Base-by-base conservation (phyloP, 768 basidiomycete genomes). In the Arthromyces matolae region DNA sequence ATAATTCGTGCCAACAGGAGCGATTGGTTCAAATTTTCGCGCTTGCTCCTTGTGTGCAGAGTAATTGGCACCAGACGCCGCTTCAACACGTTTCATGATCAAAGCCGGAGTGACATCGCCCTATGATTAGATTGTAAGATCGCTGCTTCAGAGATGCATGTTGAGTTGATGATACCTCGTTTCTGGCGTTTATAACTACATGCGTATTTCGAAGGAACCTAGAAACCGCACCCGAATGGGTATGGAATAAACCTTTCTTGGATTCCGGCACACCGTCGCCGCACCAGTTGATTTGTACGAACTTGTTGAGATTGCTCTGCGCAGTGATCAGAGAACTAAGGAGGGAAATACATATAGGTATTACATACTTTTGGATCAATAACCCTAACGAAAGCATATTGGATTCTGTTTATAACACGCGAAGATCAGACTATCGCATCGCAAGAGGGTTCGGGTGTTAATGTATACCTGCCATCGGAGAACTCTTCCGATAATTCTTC, bases 231-330 rank as follows among this genome's bases (percentile, higher is more conserved):
- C 78, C 77, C 6, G 92, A 81, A 64, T 97, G 94, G 7, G 83
- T 85, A 60, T 91, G 86, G 71, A 95, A 95, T 19, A 96, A 75
- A 7, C 95, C 95, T 64, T 98, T 98, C 67, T 89, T 86, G 16
- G 76, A 75, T 64, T 84, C 91, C 10, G 95, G 95, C 1, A 98
- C 95, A 49, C 95, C 95, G 60, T 95, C 94, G 35, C 95, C 95
- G 57, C 92, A 93, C 94, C 95, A 96, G 59, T 93, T 91, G 66
- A 98, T 86, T 61, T 95, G 89, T 13, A 97, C 92, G 52, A 94
- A 91, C 70, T 96, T 97, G 36, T 85, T 75, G 2, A 98, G 77
- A 51, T 85, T 74, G 60, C 79, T 90, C 88, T 95, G 57, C 43
- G 40, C 33, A 45, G 50, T n/a, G 38, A 23, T 10, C n/a, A 32